Evolutionary conservation across 106 monocot species (phyloP), one percentile per base, ranked within the genome.

Genomic region (Gastrodia elata): DNA sequence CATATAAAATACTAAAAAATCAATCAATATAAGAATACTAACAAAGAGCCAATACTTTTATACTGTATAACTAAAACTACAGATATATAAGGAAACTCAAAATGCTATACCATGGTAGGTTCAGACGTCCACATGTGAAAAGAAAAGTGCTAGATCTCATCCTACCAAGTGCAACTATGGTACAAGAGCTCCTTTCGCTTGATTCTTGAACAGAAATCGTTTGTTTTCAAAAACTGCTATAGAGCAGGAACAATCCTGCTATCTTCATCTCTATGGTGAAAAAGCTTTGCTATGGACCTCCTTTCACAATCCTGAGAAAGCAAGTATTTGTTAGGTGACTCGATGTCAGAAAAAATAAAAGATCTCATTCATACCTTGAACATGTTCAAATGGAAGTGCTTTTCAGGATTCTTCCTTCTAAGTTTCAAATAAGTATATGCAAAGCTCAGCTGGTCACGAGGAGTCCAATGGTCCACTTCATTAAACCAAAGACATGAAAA

Each of bases 401-500:
- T 98, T 2, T 42, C 75, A 38, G 93, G 97, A 82, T 98, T 98
- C 82, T 73, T 87, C 72, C 87, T 90, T 75, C 82, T 83, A 67
- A 98, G 80, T 76, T 98, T 98, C 80, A 93, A 65, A 74, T 83
- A 98, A 43, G 97, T 98, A 61, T 98, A 98, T 8, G 98, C 98
- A 81, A 98, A 98, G 73, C 98, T 98, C 73, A 98, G 85, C 77
- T 98, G 98, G 74, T 98, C 98, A 25, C 98, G 90, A 15, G 98
- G 93, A 41, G 98, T 98, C 65, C 91, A 98, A 16, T 83, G 91
- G 34, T 98, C 98, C 20, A 98, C 98, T 68, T 93, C 98, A 61
- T 98, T 98, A 74, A 87, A 98, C 98, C 98, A 98, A 18, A 98
- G 80, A 49, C 98, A 98, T 1, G 98, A 98, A 80, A 98, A 98